Percentiles rank a stretch among this genome's conserved stretches.
These are phyloP conservation scores for Globisporangium polare DNA, from an alignment of 352 stramenopile genomes.

Conservation along the genomic window DNA sequence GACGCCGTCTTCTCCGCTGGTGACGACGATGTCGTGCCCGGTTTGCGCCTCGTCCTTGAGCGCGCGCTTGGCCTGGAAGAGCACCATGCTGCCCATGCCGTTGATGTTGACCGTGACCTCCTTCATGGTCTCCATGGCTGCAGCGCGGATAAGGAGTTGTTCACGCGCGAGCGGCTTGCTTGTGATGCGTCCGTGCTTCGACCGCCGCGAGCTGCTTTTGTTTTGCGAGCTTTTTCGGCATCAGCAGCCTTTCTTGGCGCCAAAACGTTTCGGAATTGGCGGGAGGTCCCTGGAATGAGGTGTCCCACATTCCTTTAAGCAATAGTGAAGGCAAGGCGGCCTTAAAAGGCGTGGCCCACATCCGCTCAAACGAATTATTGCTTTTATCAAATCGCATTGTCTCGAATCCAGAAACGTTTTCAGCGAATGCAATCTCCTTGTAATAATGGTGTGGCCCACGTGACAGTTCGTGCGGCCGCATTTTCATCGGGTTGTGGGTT, in stretches of 20 bases:
- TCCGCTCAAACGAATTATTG: too few species aligned
- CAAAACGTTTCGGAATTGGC: constrained; percentile 5
- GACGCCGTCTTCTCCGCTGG: constrained; percentile 77
- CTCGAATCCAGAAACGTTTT: too few species aligned
- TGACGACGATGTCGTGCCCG: constrained; percentile 57
- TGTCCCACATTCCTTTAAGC: not conserved
- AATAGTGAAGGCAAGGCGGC: not conserved
- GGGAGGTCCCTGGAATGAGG: not conserved
- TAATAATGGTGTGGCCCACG: too few species aligned
- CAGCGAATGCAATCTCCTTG: too few species aligned
- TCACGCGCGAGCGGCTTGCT: not conserved
- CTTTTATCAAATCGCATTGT: too few species aligned
- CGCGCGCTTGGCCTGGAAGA: constrained; percentile 31
- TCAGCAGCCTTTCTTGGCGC: constrained; percentile 1
- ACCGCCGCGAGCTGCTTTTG: not conserved
- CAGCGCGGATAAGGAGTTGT: not conserved
- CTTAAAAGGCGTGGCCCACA: not conserved
- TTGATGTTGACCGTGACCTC: constrained; percentile 73
- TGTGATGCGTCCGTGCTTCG: not conserved
- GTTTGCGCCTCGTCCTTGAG: constrained; percentile 26
- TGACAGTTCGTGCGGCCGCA: too few species aligned
- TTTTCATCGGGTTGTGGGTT: not conserved
- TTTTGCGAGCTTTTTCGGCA: too few species aligned
- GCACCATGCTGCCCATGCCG: constrained; percentile 59
- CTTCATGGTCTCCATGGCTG: constrained; percentile 69